Conservation (phyloP, 495 filamentous ascomycete genomes). For the Aspergillus nidulans region DNA sequence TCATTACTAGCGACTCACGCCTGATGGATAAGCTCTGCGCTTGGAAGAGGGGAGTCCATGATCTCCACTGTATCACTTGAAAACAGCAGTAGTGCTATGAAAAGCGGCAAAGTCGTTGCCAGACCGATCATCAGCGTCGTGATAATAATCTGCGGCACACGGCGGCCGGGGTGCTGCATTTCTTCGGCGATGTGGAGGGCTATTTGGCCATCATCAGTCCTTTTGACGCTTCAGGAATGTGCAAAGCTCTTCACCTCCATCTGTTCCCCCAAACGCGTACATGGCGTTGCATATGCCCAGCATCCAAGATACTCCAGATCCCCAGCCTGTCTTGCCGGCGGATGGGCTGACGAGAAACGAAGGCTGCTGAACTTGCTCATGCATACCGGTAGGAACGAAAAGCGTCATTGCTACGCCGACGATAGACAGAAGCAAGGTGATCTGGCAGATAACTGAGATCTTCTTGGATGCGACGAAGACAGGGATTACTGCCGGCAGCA, state of each 20-base stretch:
- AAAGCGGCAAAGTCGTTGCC: conserved; percentile 28
- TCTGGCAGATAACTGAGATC: conserved; percentile 16
- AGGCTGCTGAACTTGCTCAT: conserved; percentile 11
- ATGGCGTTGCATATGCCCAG: conserved; percentile 32
- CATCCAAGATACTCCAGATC: conserved; percentile 32
- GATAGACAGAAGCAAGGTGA: conserved; percentile 19
- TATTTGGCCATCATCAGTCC: background rate
- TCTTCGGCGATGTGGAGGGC: conserved; percentile 25
- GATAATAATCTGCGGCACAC: conserved; percentile 31
- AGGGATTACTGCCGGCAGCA: conserved; percentile 17
- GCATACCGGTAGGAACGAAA: conserved; percentile 20
- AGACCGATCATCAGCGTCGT: conserved; percentile 35
- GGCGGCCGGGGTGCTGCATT: conserved; percentile 26
- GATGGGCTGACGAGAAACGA: conserved; percentile 17
- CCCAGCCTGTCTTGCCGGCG: conserved; percentile 27
- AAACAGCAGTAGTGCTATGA: conserved; percentile 31
- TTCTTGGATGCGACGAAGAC: conserved; percentile 18
- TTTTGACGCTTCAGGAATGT: background rate
- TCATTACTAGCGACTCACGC: background rate
- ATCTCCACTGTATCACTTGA: conserved; percentile 29
- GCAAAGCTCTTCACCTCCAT: conserved; percentile 22
- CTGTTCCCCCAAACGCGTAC: conserved; percentile 27
- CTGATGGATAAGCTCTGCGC: conserved; percentile 25
- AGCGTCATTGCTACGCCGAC: conserved; percentile 21
- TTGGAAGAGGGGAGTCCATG: conserved; percentile 18